Evolutionary conservation across 306 rosid genomes (phyloP).

Genomic region (Malus sylvestris): DNA sequence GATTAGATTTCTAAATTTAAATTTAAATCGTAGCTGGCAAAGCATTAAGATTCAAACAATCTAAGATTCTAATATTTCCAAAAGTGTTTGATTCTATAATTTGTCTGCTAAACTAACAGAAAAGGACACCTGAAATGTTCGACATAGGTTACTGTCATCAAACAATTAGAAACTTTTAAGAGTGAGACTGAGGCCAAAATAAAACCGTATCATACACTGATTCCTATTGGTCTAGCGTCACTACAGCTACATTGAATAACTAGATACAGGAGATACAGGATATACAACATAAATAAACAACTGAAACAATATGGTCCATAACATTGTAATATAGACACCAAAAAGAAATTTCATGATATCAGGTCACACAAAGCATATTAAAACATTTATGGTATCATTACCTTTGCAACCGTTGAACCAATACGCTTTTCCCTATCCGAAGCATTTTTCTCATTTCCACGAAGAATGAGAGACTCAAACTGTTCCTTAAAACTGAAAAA

Average conservation of each 20-base stretch:
- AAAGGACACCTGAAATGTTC: too few species aligned
- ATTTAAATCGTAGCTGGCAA: too few species aligned
- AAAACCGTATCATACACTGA: background rate
- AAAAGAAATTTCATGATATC: background rate
- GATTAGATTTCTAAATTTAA: too few species aligned
- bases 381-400: slow-evolving; percentile 19
- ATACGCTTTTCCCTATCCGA: slow-evolving; percentile 58
- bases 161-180: background rate
- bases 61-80: too few species aligned
- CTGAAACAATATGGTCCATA: background rate
- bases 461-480: slow-evolving; percentile 66
- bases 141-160: background rate
- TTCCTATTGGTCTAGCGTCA: background rate
- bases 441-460: slow-evolving; percentile 84
- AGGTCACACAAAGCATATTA: background rate
- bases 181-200: background rate
- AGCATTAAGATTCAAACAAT: too few species aligned
- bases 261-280: background rate
- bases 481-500: slow-evolving; percentile 67
- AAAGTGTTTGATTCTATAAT: too few species aligned
- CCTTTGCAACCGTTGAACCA: slow-evolving; percentile 79
- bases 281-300: background rate
- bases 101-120: too few species aligned
- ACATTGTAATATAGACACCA: background rate
- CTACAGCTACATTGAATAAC: background rate